A percentile compares a stretch with the other conserved stretches of the same genome.
These are phyloP conservation scores for Tulasnella calospora DNA, from an alignment of 768 basidiomycete genomes.

Conservation along the genomic window DNA sequence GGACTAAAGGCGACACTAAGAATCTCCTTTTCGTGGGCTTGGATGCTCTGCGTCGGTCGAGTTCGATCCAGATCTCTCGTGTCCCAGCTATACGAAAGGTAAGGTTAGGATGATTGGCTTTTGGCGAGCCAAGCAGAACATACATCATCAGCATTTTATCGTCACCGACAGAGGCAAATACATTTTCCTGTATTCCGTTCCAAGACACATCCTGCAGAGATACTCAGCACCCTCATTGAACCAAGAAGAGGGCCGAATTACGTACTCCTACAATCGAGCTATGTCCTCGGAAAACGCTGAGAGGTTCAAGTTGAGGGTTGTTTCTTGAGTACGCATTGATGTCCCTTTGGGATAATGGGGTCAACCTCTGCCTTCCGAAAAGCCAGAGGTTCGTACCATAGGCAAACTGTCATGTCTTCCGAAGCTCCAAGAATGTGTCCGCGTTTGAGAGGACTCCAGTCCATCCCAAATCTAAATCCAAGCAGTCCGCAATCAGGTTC, in stretches of 20 bases:
- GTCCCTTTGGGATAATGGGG: slow-evolving; percentile 63
- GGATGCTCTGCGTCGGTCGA: slow-evolving; percentile 63
- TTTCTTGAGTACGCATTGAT: slow-evolving; percentile 79
- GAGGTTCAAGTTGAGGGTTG: slow-evolving; percentile 75
- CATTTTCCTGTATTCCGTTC: slow-evolving; percentile 73
- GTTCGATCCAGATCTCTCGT: slow-evolving; percentile 55
- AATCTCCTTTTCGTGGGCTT: slow-evolving; percentile 89
- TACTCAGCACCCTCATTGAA: background rate
- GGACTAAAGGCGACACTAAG: slow-evolving; percentile 89
- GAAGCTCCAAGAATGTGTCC: slow-evolving; percentile 89
- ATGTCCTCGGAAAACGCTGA: slow-evolving; percentile 80
- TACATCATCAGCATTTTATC: slow-evolving; percentile 93
- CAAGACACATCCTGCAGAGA: slow-evolving; percentile 84
- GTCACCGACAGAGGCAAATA: slow-evolving; percentile 94
- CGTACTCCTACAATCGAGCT: slow-evolving; percentile 86
- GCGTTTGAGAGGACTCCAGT: slow-evolving; percentile 80
- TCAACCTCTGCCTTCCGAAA: background rate
- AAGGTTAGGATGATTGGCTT: background rate
- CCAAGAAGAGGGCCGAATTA: slow-evolving; percentile 22
- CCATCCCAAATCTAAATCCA: slow-evolving; percentile 69
- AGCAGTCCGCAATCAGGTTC: slow-evolving; percentile 34
- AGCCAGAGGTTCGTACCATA: slow-evolving; percentile 58
- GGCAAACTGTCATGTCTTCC: slow-evolving; percentile 92
- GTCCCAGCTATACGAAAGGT: slow-evolving; percentile 57
- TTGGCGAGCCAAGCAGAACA: slow-evolving; percentile 34